Evolutionary conservation across 768 basidiomycete species (phyloP), one percentile per base, ranked within the genome.

Genomic region (Hypsizygus marmoreus): DNA sequence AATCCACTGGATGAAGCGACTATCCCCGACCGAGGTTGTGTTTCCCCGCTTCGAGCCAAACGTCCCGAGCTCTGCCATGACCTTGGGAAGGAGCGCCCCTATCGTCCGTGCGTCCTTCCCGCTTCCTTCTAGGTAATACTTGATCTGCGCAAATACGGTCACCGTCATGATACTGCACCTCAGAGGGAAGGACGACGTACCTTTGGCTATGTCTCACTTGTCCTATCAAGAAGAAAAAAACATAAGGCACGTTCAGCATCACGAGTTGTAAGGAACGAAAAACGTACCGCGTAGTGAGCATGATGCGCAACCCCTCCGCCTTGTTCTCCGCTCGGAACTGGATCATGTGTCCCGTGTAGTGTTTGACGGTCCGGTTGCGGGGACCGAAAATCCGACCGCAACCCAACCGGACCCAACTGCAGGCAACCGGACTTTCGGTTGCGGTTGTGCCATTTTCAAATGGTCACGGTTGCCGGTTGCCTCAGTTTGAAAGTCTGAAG

Each of bases 121-220:
- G 38, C 71, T 77, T 9, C 88, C 92, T 69, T 95, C 92, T 22
- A 94, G 70, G 59, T 95, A 95, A 63, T 87, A 91, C 61, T 95
- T 95, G 68, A 93, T 89, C 88, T 76, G 35, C n/a, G 33, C 33
- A n/a, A 22, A 23, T 17, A 29, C 30, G n/a, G n/a, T n/a, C 29
- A 75, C 42, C 25, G 42, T 28, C 17, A 34, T 35, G 33, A n/a
- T 42, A 23, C 24, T 14, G 9, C 24, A 17, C 6, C 3, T 42
- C 24, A 16, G 47, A 17, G 36, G 4, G 6, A 7, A n/a, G 22
- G 23, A 12, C n/a, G 16, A 46, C 50, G 24, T 57, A 87, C 89
- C 80, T 94, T 94, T 0, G 91, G 91, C 56, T 94, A 91, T 11
- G 92, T 95, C 14, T 92, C 92, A 54, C 88, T 91, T 22, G 91